Percentiles rank a stretch among this genome's conserved stretches.
These are phyloP conservation scores for Venturia carpophila DNA, from an alignment of 2,329 filamentous ascomycete species.

Conservation along the genomic window DNA sequence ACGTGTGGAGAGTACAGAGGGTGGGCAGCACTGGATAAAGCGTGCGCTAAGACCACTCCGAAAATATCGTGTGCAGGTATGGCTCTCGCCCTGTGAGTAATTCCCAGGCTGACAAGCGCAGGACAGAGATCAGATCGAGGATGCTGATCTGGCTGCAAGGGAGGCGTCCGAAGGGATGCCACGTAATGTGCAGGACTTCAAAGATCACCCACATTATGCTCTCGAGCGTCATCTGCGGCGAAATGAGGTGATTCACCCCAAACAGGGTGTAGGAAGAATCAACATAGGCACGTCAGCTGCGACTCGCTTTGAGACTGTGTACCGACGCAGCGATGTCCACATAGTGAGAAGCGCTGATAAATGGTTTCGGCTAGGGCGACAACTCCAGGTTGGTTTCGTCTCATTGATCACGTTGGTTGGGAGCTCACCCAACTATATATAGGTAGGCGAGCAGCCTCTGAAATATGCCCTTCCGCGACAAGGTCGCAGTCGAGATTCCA, in stretches of 20 bases:
- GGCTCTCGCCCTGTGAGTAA: background rate
- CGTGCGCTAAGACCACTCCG: slow-evolving; percentile 40
- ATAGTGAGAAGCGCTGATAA: slow-evolving; percentile 70
- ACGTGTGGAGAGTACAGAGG: slow-evolving; percentile 62
- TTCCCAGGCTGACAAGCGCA: background rate
- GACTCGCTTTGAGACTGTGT: slow-evolving; percentile 66
- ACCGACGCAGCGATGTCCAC: slow-evolving; percentile 72
- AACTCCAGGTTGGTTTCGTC: slow-evolving; percentile 49
- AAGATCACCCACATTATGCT: slow-evolving; percentile 45
- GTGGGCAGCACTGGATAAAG: slow-evolving; percentile 50
- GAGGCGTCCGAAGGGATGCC: slow-evolving; percentile 58
- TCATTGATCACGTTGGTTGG: background rate
- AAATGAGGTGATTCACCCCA: slow-evolving; percentile 73
- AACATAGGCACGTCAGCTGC: slow-evolving; percentile 53
- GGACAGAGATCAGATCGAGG: slow-evolving; percentile 77
- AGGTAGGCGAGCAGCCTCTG: slow-evolving; percentile 60
- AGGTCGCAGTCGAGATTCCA: slow-evolving; percentile 22
- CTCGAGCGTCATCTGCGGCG: slow-evolving; percentile 76
- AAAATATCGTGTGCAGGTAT: slow-evolving; percentile 2
- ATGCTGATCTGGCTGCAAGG: slow-evolving; percentile 62
- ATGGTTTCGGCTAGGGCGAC: slow-evolving; percentile 83
- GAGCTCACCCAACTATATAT: background rate
- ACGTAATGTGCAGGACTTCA: slow-evolving; percentile 34
- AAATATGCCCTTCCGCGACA: slow-evolving; percentile 51
- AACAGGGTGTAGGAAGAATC: slow-evolving; percentile 67